Evolutionary conservation across 352 stramenopile genomes (phyloP).

Genomic region (Phytophthora vignae): DNA sequence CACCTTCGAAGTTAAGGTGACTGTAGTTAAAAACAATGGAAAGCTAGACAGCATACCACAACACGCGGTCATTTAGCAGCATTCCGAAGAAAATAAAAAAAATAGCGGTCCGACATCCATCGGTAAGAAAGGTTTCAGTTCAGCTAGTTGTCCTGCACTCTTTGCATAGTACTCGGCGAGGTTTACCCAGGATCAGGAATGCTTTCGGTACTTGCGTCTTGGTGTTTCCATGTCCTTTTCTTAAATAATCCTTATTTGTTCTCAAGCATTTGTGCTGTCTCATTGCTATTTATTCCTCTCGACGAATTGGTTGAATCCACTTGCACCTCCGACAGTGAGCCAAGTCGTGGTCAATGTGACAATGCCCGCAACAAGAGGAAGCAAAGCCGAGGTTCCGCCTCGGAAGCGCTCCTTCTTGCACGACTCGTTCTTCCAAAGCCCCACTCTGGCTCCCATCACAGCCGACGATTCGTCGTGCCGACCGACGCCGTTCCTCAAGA

Average conservation of each 20-base stretch:
- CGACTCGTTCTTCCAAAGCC: conserved; percentile 6
- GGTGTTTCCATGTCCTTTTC: background rate
- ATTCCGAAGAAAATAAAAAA: too few relatives aligned
- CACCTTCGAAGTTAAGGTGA: too few relatives aligned
- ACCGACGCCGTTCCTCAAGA: background rate
- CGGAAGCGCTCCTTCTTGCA: conserved; percentile 6
- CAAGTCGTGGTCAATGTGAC: conserved; percentile 2
- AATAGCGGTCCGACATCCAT: too few relatives aligned
- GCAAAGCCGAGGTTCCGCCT: background rate
- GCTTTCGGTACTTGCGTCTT: too few relatives aligned
- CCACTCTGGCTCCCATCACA: conserved; percentile 1
- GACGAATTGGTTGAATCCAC: too few relatives aligned
- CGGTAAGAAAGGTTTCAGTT: too few relatives aligned
- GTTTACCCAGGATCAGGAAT: too few relatives aligned
- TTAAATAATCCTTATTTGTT: background rate
- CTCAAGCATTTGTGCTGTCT: background rate
- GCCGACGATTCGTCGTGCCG: background rate
- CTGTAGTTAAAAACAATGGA: too few relatives aligned
- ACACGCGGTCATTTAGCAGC: too few relatives aligned
- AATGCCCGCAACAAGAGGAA: conserved; percentile 9
- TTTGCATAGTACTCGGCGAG: too few relatives aligned
- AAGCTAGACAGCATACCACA: too few relatives aligned
- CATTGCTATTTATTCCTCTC: conserved; percentile 6
- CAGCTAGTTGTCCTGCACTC: too few relatives aligned
- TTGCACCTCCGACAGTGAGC: background rate